Evolutionary conservation across 148 eudicot genomes (phyloP).

Genomic region (Heliamphora exappendiculata): DNA sequence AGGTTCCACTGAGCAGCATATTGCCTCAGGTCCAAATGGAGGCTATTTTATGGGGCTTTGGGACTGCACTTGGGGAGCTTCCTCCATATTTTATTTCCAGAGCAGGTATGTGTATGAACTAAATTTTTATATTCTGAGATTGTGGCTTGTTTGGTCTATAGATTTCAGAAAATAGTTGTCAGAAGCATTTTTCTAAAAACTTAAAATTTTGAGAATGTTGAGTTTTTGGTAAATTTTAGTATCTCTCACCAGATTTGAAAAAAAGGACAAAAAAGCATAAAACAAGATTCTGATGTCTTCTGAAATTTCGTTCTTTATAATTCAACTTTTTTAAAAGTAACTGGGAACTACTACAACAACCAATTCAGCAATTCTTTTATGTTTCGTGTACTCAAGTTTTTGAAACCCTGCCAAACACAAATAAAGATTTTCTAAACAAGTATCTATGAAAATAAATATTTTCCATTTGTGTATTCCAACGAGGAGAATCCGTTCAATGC

Average conservation of each 20-base stretch:
- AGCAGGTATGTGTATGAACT: conserved; percentile 46
- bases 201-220: not conserved
- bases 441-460: not conserved
- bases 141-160: no score
- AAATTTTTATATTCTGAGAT: not conserved
- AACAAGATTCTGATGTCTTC: not conserved
- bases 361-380: not conserved
- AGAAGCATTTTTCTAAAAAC: not conserved
- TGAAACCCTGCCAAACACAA: not conserved
- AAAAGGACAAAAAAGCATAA: not conserved
- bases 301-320: not conserved
- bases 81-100: conserved; percentile 98
- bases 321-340: not conserved
- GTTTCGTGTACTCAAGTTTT: not conserved
- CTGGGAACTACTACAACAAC: not conserved
- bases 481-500: no score
- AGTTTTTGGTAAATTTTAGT: not conserved
- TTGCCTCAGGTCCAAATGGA: conserved; percentile 90
- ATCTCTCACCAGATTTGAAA: not conserved
- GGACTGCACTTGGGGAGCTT: conserved; percentile 98
- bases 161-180: not conserved
- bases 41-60: conserved; percentile 89
- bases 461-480: no score
- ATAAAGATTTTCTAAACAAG: not conserved
- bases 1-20: conserved; percentile 83